These are phyloP conservation scores for Amaranthus hypochondriacus DNA, from an alignment of 148 eudicot genomes.

Conservation along the genomic window DNA sequence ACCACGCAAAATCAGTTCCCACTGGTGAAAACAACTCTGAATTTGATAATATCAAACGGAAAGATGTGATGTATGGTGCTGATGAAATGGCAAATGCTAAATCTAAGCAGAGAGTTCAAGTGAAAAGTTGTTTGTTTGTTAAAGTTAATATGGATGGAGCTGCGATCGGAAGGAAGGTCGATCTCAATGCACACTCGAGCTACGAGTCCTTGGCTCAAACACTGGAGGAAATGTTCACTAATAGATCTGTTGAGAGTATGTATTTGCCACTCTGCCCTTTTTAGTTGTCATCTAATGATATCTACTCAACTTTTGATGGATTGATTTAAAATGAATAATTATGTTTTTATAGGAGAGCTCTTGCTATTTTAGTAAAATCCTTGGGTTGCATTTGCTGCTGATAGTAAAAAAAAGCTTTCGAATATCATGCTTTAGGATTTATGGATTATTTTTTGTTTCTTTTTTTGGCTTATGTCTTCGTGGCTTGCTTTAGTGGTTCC, in stretches of 20 bases:
- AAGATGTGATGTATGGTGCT: constrained; percentile 27
- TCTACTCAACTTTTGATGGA: neutral
- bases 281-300: neutral
- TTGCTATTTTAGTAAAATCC: neutral
- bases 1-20: constrained; percentile 52
- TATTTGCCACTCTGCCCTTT: constrained; percentile 14
- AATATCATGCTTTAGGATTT: neutral
- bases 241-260: constrained; percentile 51
- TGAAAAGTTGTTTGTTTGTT: constrained; percentile 54
- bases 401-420: too few relatives aligned
- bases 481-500: neutral
- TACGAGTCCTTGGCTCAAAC: constrained; percentile 63
- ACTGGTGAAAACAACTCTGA: constrained; percentile 40
- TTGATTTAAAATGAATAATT: neutral
- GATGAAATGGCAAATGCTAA: constrained; percentile 27
- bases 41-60: constrained; percentile 38
- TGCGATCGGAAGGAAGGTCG: constrained; percentile 88
- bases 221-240: constrained; percentile 74
- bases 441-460: neutral
- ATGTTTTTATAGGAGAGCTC: neutral
- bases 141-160: constrained; percentile 94
- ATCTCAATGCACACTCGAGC: constrained; percentile 67
- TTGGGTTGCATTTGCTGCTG: too few relatives aligned
- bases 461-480: neutral
- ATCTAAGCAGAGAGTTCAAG: constrained; percentile 31